Base-by-base conservation (phyloP, 345 rosid genomes). In the Heritiera fomes region DNA sequence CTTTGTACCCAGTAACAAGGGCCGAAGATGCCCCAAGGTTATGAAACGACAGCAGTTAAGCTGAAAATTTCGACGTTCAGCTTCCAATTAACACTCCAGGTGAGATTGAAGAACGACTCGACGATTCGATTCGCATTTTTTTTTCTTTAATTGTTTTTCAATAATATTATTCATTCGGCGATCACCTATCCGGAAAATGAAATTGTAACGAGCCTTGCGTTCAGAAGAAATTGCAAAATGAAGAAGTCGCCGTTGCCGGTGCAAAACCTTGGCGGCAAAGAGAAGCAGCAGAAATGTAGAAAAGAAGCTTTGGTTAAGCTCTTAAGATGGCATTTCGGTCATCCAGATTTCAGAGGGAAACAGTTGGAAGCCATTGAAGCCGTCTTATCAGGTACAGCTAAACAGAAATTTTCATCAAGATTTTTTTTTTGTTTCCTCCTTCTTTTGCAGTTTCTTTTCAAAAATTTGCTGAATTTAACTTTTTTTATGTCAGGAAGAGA, bases 341-440 rank as follows among this genome's bases (percentile, higher is more conserved):
- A 94, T 82, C 80, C 88, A 13, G 91, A 96, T 80, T 94, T 91
- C 75, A 87, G 95, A 85, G 99, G 90, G 85, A 93, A 87, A 81
- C 99, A 96, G 68, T 69, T 96, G 75, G 97, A 94, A 40, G 99
- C 97, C 56, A 96, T 94, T 77, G 87, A 96, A 84, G 90, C 99
- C 60, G 95, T 91, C 74, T 77, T 94, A 71, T 92, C 95, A 32
- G 97, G 98, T 91, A 41, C 40, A 38, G 5, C 38, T 14, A 11
- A 14, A 43, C 55, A 28, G 10, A 14, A 49, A 14, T 7, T 49
- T 71, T 71, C 23, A 50, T 71, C 28, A 49, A 49, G 10, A 46
- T 59, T 15, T 18, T 17, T 78, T 41, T 10, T 11, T 34, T 70
- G 28, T 45, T 13, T 58, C 10, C 12, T 8, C 23, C 11, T 49